phyloP scores from a whole-genome alignment of 2,329 filamentous ascomycete genomes.

The Colletotrichum sp. region DNA sequence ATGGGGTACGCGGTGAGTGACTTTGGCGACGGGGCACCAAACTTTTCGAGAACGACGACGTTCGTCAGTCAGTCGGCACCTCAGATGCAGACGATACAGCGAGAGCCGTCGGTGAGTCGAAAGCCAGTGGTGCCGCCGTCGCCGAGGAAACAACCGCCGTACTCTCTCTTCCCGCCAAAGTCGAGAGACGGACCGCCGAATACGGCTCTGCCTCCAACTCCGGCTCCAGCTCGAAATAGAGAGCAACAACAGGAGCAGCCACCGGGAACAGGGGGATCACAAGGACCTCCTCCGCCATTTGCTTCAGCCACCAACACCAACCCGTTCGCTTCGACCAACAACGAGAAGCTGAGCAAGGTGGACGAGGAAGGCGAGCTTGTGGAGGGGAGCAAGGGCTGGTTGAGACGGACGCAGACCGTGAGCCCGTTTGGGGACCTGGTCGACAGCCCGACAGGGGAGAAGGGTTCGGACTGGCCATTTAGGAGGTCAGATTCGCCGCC shows the following conservation, averaged over 20 bases:
- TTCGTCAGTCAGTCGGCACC: not conserved
- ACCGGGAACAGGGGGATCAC: not conserved
- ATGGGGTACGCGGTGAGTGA: constrained; percentile 6
- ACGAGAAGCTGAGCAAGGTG: constrained; percentile 2
- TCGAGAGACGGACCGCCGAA: not conserved
- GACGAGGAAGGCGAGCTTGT: constrained; percentile 15
- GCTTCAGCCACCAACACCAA: not conserved
- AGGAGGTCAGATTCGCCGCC: not conserved
- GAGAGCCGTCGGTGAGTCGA: not conserved
- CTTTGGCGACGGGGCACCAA: constrained; percentile 7
- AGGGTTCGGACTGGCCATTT: constrained; percentile 13
- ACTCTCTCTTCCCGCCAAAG: constrained; percentile 4
- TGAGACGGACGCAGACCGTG: constrained; percentile 33
- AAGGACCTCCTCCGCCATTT: not conserved
- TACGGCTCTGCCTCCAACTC: not conserved
- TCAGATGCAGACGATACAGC: not conserved
- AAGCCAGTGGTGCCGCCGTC: constrained; percentile 3
- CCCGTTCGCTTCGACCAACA: not conserved
- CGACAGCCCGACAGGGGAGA: constrained; percentile 10
- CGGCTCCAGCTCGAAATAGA: not conserved
- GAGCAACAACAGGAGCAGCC: not conserved
- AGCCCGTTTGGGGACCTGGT: constrained; percentile 37
- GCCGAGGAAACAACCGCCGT: constrained; percentile 3
- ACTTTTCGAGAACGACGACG: constrained; percentile 9
- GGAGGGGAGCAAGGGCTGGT: constrained; percentile 30